Base-by-base conservation (phyloP, 1,284 basidiomycete species). In the Bjerkandera adusta region DNA sequence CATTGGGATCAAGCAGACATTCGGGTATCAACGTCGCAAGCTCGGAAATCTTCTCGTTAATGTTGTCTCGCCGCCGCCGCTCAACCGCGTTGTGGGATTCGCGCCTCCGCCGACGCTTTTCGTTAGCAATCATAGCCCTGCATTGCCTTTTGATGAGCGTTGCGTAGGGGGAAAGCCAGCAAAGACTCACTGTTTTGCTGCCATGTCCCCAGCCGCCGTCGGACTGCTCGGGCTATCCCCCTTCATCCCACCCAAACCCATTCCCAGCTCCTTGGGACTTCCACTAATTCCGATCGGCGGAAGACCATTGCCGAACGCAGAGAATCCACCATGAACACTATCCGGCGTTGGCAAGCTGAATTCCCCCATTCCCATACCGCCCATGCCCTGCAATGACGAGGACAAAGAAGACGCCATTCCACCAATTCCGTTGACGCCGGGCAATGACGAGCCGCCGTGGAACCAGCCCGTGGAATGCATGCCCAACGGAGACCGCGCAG, bases 1-100 rank as follows among this genome's bases (percentile, higher is more conserved):
- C 72, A 48, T 70, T 73, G 37, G 75, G 74, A 57, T 90, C 87
- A 36, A 91, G 70, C 65, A 90, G 72, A 57, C 83, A 83, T 63
- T 92, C 90, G 2, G 92, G 92, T 50, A 96, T 87, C 44, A 96
- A 73, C 20, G 86, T 87, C 13, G 92, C 89, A 1, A 96, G 77
- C 65, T 96, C 92, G 36, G 81, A 80, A 57, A 96, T 96, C 67
- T 90, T 89, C 70, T 95, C 92, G 67, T 96, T 96, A 66, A 96
- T 96, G 64, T 93, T 94, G 63, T 95, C 92, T 37, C 92, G 68
- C 44, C 92, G 66, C 22, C 92, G 70, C 15, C 92, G 75, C 70
- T 96, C 92, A 53, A 96, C 92, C 3, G 91, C 92, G 60, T 95
- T 95, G 64, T 95, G 92, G 5, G 83, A 87, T 67, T 94, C 92